Evolutionary conservation across 164 flowering plant genomes (phyloP).

Genomic region (Umbellularia californica): DNA sequence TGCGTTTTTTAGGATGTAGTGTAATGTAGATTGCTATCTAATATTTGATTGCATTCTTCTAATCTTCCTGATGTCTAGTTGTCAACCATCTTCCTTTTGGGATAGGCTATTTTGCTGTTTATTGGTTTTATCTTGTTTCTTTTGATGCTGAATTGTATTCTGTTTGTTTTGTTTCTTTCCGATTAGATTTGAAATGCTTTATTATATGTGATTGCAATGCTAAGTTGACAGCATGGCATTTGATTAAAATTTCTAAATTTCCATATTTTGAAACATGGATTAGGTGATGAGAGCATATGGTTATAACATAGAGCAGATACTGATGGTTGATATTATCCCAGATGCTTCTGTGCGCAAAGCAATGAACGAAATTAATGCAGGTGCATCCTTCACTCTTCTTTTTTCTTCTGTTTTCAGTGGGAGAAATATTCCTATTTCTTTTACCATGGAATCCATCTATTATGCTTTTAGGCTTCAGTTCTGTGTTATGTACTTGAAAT

Average conservation of each 20-base stretch:
- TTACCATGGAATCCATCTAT: not conserved
- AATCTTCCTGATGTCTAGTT: no score
- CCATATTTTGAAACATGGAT: conserved; percentile 15
- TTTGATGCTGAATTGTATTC: no score
- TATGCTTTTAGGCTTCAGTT: not conserved
- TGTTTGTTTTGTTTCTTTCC: no score
- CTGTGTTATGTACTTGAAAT: not conserved
- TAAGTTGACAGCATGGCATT: not conserved
- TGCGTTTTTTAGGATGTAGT: no score
- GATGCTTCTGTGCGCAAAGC: conserved; percentile 90
- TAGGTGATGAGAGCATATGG: conserved; percentile 99
- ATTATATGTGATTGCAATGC: not conserved
- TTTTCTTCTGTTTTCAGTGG: conserved; percentile 1
- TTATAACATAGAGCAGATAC: conserved; percentile 91
- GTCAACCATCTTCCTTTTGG: no score
- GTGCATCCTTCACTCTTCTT: conserved; percentile 24
- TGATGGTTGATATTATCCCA: conserved; percentile 96
- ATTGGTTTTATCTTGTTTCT: no score
- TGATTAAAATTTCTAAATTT: not conserved
- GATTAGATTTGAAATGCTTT: no score
- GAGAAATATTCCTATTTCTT: not conserved
- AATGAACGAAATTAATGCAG: conserved; percentile 99
- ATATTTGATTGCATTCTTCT: no score
- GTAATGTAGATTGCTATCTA: no score
- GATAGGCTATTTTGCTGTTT: no score